phyloP scores from a whole-genome alignment of 441 rosid genomes.

The Raphanus hybrid region DNA sequence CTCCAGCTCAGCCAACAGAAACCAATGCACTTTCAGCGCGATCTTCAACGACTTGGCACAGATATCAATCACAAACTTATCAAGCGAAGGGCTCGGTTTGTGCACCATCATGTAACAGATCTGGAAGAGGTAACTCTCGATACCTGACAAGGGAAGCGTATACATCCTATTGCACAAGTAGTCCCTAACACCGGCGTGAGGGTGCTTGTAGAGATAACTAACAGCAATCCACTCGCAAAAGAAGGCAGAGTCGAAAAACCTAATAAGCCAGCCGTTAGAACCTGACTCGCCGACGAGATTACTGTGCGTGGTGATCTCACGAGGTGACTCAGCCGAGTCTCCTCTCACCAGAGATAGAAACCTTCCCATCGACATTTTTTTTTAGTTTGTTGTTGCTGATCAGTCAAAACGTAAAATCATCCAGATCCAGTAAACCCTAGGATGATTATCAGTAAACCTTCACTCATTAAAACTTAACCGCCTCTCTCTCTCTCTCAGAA shows the following conservation, averaged over 20 bases:
- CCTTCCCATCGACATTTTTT: slow-evolving; percentile 94
- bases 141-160: slow-evolving; percentile 84
- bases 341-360: slow-evolving; percentile 83
- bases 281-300: slow-evolving; percentile 73
- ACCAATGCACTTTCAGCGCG: slow-evolving; percentile 97
- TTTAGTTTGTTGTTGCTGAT: slow-evolving; percentile 25
- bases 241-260: slow-evolving; percentile 96
- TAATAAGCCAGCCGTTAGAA: slow-evolving; percentile 95
- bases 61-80: slow-evolving; percentile 94
- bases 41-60: slow-evolving; percentile 86
- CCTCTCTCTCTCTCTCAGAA: no score
- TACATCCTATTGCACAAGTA: slow-evolving; percentile 99
- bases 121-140: slow-evolving; percentile 94
- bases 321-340: slow-evolving; percentile 80
- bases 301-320: slow-evolving; percentile 79
- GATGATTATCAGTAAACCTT: no score
- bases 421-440: slow-evolving; percentile 37
- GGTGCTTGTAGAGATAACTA: slow-evolving; percentile 97
- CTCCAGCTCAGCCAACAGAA: slow-evolving; percentile 94
- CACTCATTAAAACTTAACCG: no score
- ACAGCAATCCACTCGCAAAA: slow-evolving; percentile 99
- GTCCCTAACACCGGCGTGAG: slow-evolving; percentile 91
- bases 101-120: slow-evolving; percentile 95
- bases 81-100: slow-evolving; percentile 97
- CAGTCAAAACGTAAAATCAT: slow-evolving; percentile 50